Conservation (phyloP, 2,329 filamentous ascomycete species). For the Colletotrichum sojae region DNA sequence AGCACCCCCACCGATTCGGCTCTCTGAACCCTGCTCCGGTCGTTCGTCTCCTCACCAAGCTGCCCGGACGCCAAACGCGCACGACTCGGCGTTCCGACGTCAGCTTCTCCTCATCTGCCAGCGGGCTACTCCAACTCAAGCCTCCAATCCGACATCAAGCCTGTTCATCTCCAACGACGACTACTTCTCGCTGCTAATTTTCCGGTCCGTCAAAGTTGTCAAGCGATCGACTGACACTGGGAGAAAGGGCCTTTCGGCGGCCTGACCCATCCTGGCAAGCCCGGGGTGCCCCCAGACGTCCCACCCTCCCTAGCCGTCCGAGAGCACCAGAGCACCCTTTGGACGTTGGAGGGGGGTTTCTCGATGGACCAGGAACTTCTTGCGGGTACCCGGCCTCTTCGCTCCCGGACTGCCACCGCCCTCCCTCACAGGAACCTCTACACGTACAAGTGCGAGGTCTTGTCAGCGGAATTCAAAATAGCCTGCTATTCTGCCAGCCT, state of each 20-base stretch:
- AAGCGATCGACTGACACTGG: slow-evolving; percentile 32
- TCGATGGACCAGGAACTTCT: slow-evolving; percentile 23
- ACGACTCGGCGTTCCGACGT: slow-evolving; percentile 7
- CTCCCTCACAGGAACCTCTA: slow-evolving; percentile 2
- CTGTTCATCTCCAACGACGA: not conserved
- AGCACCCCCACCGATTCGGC: not conserved
- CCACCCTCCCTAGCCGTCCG: slow-evolving; percentile 22
- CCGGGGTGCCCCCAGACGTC: slow-evolving; percentile 26
- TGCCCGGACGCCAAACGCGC: slow-evolving; percentile 22
- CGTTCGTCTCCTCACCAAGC: not conserved
- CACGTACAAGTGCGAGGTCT: not conserved
- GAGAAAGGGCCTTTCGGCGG: slow-evolving; percentile 23
- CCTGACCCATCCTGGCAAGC: slow-evolving; percentile 34
- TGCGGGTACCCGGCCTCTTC: slow-evolving; percentile 4
- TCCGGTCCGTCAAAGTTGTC: slow-evolving; percentile 25
- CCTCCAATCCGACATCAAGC: not conserved
- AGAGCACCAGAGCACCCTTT: slow-evolving; percentile 5
- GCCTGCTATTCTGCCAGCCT: slow-evolving; percentile 35
- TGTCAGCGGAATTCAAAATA: slow-evolving; percentile 34
- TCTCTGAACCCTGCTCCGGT: slow-evolving; percentile 4
- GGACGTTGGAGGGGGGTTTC: slow-evolving; percentile 15
- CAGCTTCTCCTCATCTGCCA: not conserved
- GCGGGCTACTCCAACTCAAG: slow-evolving; percentile 1
- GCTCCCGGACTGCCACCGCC: slow-evolving; percentile 8
- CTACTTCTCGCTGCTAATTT: slow-evolving; percentile 1